A percentile compares a stretch with the other conserved stretches of the same genome.
These are phyloP conservation scores for Phytophthora citrophthora DNA, from an alignment of 352 stramenopile species.

Conservation along the genomic window DNA sequence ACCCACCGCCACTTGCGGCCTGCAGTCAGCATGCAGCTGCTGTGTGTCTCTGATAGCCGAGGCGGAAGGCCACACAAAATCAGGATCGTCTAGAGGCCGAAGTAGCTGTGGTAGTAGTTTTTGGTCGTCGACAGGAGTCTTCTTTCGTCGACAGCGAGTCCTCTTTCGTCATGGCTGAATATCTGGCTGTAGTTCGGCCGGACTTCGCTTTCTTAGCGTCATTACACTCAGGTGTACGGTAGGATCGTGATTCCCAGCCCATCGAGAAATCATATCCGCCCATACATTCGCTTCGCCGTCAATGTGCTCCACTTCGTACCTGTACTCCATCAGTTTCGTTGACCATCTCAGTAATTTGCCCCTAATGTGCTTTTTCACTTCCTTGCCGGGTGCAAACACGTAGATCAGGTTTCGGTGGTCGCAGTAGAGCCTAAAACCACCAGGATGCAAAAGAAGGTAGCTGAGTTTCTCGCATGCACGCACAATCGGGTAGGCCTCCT, in stretches of 20 bases:
- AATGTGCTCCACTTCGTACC: constrained; percentile 15
- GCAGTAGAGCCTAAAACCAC: constrained; percentile 1
- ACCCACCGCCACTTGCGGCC: background rate
- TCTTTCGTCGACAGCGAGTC: background rate
- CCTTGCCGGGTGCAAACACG: constrained; percentile 6
- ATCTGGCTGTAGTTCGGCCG: background rate
- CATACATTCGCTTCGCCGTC: constrained; percentile 5
- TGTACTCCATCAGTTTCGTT: constrained; percentile 3
- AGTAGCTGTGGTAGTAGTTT: background rate
- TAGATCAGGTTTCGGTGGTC: constrained; percentile 6
- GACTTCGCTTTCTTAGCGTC: background rate
- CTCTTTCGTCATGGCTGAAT: too few species aligned
- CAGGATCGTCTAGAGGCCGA: background rate
- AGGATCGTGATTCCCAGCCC: constrained; percentile 4
- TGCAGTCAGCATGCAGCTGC: background rate
- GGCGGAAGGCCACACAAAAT: background rate
- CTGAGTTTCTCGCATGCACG: constrained; percentile 10
- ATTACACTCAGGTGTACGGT: background rate
- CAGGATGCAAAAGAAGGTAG: background rate
- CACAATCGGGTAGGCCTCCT: constrained; percentile 10
- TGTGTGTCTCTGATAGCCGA: background rate
- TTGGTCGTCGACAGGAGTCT: background rate
- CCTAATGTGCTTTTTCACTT: constrained; percentile 17
- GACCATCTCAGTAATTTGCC: constrained; percentile 4
- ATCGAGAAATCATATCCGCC: constrained; percentile 11